Base-by-base conservation (phyloP, 202 grass and related monocot species). In the Hordeum pubiflorum region DNA sequence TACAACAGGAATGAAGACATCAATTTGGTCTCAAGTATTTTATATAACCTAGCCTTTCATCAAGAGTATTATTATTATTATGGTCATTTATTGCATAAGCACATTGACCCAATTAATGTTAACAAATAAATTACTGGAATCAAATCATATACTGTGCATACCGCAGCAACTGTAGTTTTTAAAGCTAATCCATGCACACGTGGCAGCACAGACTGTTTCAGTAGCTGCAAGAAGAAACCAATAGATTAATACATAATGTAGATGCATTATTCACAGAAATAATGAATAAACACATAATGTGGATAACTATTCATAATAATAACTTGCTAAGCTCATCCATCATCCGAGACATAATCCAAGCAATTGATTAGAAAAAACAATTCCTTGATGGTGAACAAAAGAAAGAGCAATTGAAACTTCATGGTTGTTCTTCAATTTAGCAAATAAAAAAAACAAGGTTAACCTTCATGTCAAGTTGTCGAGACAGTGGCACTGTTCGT, bases 171-270 rank as follows among this genome's bases (percentile, higher is more conserved):
- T 67, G 96, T 99, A 46, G 96, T 99, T 72, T 93, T 99, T 70
- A 99, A 75, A 85, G 96, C 90, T 92, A 99, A 89, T 63, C 89
- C 92, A 89, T 99, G 96, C 38, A 93, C 92, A 75, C 96, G 92
- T 79, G 96, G 92, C 58, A 99, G 79, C 37, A 99, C 89, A 54
- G 91, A 86, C 71, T 99, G 96, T 81, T 91, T 93, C 83, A 99
- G 74, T 85, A 96, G 83, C 96, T 99, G 86, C 72, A 80, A 46
- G 79, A 85, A 68, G 32, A 77, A 44, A 82, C 56, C 61, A 74
- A 58, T 33, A 31, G 29, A 73, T 78, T 44, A 81, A 71, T 75
- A 58, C 32, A 88, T 48, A 70, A 63, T 29, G 63, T 44, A 36
- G 17, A 50, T 73, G 26, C 15, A 72, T 31, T 72, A 48, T 44